These are phyloP conservation scores for Globisporangium megalacanthum DNA, from an alignment of 352 stramenopile genomes.

Conservation along the genomic window DNA sequence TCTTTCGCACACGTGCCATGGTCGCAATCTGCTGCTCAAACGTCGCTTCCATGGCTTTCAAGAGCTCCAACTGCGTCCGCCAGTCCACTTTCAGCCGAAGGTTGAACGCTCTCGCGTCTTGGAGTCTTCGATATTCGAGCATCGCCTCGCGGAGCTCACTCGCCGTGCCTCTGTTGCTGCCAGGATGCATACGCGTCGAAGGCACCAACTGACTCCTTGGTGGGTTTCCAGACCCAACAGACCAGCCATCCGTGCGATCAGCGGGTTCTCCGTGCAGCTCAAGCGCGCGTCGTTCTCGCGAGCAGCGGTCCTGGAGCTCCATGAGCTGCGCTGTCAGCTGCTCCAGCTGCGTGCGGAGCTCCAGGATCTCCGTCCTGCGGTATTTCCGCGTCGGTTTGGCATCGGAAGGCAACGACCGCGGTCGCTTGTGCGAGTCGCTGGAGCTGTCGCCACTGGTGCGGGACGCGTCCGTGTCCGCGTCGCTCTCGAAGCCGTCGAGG, in stretches of 20 bases:
- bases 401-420: no score
- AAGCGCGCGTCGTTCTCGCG: neutral
- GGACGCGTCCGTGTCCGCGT: neutral
- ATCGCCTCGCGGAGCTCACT: conserved; percentile 29
- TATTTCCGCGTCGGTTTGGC: neutral
- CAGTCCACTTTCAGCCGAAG: conserved; percentile 30
- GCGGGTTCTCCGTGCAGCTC: no score
- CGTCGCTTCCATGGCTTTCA: conserved; percentile 31
- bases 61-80: conserved; percentile 36
- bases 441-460: neutral
- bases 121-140: conserved; percentile 29
- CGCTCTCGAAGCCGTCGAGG: conserved; percentile 11
- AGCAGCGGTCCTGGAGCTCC: neutral
- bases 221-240: no score
- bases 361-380: neutral
- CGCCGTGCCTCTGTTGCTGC: conserved; percentile 5
- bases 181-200: no score
- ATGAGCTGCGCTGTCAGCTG: neutral
- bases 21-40: conserved; percentile 15
- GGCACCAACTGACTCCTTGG: no score
- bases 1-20: neutral
- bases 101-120: conserved; percentile 31
- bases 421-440: no score
- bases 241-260: no score
- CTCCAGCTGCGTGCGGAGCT: neutral